Evolutionary conservation across 352 stramenopile genomes (phyloP).

Genomic region (Globisporangium perplexum): DNA sequence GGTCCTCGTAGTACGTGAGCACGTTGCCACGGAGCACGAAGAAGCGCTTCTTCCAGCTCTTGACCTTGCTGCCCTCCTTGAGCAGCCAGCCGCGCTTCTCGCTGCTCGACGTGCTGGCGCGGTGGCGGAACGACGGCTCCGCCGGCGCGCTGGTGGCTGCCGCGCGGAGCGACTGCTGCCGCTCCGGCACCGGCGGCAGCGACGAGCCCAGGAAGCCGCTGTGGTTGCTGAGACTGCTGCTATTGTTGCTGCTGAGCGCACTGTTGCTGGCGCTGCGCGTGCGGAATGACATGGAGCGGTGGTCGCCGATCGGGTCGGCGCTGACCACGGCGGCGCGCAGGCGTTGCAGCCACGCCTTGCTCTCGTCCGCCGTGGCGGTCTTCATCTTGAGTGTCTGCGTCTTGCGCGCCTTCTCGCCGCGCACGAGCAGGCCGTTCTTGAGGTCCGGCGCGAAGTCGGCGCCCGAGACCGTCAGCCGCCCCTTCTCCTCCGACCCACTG

Average conservation of each 20-base stretch:
- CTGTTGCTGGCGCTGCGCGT: conserved; percentile 9
- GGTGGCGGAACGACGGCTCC: background rate
- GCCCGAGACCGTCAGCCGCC: conserved; percentile 42
- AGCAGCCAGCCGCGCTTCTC: conserved; percentile 33
- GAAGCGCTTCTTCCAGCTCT: conserved; percentile 57
- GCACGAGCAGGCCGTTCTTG: conserved; percentile 50
- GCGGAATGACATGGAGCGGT: conserved; percentile 9
- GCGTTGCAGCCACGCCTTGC: conserved; percentile 35
- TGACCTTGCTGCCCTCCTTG: conserved; percentile 26
- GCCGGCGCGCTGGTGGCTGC: background rate
- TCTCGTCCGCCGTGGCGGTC: conserved; percentile 42
- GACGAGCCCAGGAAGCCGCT: background rate
- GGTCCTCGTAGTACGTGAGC: conserved; percentile 46
- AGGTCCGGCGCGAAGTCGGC: conserved; percentile 44
- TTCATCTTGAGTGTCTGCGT: conserved; percentile 63
- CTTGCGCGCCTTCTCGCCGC: conserved; percentile 40
- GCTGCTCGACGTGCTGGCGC: conserved; percentile 1
- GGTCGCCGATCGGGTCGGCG: background rate
- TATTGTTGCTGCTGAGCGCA: background rate
- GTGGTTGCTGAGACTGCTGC: conserved; percentile 3
- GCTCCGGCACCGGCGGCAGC: background rate
- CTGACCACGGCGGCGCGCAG: conserved; percentile 35
- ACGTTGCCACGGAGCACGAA: conserved; percentile 38
- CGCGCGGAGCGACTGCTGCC: conserved; percentile 3
- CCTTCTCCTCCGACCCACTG: conserved; percentile 52